Evolutionary conservation across 202 grass and related monocot genomes (phyloP).

Genomic region (Bolboschoenoplectus hybrid): DNA sequence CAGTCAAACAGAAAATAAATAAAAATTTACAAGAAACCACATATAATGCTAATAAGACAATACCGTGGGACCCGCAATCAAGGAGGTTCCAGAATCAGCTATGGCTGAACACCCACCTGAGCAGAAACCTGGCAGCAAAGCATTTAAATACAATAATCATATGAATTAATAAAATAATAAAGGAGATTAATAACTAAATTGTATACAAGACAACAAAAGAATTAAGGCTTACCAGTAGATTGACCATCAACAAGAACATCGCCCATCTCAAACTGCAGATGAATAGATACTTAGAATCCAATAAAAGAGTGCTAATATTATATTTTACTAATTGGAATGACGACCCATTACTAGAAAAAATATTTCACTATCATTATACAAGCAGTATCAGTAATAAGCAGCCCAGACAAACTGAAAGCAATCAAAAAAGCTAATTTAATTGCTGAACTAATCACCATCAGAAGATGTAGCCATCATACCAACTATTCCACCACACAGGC

Average conservation of each 20-base stretch:
- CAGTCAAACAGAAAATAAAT: neutral
- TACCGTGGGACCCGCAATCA: conserved; percentile 87
- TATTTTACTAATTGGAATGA: neutral
- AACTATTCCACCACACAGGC: conserved; percentile 7
- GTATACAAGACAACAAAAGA: neutral
- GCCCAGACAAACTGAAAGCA: neutral
- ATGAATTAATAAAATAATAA: conserved; percentile 30
- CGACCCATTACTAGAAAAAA: neutral
- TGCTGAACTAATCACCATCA: neutral
- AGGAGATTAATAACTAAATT: conserved; percentile 28
- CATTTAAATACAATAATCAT: conserved; percentile 20
- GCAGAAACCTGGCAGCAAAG: conserved; percentile 55
- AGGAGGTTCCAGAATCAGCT: conserved; percentile 82
- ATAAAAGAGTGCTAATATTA: neutral
- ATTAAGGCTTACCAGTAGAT: conserved; percentile 61
- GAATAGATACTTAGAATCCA: conserved; percentile 19
- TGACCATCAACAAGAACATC: conserved; percentile 78
- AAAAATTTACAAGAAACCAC: neutral
- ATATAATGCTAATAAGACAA: conserved; percentile 20
- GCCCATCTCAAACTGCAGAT: conserved; percentile 88
- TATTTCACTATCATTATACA: neutral
- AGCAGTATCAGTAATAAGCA: neutral
- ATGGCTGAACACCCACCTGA: conserved; percentile 61
- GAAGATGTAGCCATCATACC: neutral
- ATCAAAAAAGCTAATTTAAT: neutral